phyloP scores from a whole-genome alignment of 2,329 filamentous ascomycete genomes.

The Truncatella angustata region DNA sequence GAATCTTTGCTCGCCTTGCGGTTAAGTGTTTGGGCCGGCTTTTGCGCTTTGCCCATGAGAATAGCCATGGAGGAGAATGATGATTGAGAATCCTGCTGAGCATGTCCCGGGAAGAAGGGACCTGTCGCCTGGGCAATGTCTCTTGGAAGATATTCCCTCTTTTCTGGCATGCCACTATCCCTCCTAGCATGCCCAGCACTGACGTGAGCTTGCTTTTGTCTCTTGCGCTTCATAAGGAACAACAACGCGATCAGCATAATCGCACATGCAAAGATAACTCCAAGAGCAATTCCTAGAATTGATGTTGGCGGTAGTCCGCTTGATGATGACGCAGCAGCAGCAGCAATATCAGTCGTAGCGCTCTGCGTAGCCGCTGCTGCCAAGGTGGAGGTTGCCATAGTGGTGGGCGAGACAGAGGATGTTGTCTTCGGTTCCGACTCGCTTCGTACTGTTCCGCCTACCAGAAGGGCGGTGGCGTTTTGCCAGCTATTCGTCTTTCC shows the following conservation, averaged over 20 bases:
- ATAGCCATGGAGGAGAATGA: slow-evolving; percentile 66
- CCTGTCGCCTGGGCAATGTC: slow-evolving; percentile 45
- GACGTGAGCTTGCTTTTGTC: slow-evolving; percentile 52
- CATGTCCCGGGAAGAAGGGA: slow-evolving; percentile 49
- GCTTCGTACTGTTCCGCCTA: slow-evolving; percentile 15
- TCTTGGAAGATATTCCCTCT: slow-evolving; percentile 50
- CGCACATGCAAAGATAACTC: slow-evolving; percentile 74
- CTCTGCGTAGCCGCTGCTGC: slow-evolving; percentile 16
- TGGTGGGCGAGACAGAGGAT: slow-evolving; percentile 23
- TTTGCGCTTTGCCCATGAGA: slow-evolving; percentile 59
- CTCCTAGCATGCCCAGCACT: slow-evolving; percentile 41
- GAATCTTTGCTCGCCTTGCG: slow-evolving; percentile 58
- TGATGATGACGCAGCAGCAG: slow-evolving; percentile 27
- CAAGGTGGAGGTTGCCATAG: slow-evolving; percentile 12
- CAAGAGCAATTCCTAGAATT: slow-evolving; percentile 79
- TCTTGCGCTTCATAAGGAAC: slow-evolving; percentile 61
- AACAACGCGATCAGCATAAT: slow-evolving; percentile 70
- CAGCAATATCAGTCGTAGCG: background rate
- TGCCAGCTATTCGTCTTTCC: slow-evolving; percentile 74
- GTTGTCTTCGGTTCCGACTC: slow-evolving; percentile 24
- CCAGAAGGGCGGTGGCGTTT: slow-evolving; percentile 64
- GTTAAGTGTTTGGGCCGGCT: slow-evolving; percentile 38
- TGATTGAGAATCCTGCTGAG: slow-evolving; percentile 49
- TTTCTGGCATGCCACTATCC: slow-evolving; percentile 47
- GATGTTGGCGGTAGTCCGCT: slow-evolving; percentile 44